A percentile compares a stretch with the other conserved stretches of the same genome.
These are phyloP conservation scores for Magnusiomyces tetraspermus DNA, from an alignment of 1,139 yeast genomes.

Conservation along the genomic window DNA sequence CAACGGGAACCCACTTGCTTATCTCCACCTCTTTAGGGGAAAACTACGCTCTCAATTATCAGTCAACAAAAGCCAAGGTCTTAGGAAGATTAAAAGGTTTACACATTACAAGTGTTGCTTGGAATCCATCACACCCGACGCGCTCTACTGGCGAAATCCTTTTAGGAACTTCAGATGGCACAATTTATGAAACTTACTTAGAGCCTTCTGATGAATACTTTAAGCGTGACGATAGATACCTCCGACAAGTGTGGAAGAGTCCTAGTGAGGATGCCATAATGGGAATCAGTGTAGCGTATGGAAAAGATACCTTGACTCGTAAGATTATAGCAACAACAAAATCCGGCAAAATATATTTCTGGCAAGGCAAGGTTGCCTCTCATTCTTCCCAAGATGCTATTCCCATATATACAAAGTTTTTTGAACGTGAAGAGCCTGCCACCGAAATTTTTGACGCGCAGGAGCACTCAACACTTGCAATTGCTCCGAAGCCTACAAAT, in stretches of 20 bases:
- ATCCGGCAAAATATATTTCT: constrained; percentile 36
- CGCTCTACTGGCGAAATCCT: constrained; percentile 40
- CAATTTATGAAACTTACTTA: constrained; percentile 38
- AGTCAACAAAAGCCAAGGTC: constrained; percentile 32
- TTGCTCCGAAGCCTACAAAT: constrained; percentile 18
- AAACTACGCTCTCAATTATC: constrained; percentile 38
- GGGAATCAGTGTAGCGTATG: constrained; percentile 29
- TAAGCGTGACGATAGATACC: constrained; percentile 36
- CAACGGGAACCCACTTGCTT: constrained; percentile 42
- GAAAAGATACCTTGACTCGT: constrained; percentile 19
- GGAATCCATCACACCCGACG: constrained; percentile 36
- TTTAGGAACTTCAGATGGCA: constrained; percentile 41
- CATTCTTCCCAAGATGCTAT: constrained; percentile 22
- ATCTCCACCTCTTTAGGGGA: constrained; percentile 40
- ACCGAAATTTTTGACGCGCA: constrained; percentile 23
- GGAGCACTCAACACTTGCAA: constrained; percentile 11
- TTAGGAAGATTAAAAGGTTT: constrained; percentile 38
- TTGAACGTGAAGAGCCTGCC: constrained; percentile 24
- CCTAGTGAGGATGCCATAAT: constrained; percentile 29
- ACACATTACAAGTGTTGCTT: constrained; percentile 37
- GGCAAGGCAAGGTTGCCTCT: constrained; percentile 29
- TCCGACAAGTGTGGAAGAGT: constrained; percentile 35
- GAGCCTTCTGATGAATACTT: constrained; percentile 39
- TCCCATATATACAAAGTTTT: constrained; percentile 27
- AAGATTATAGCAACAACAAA: constrained; percentile 30